phyloP scores from a whole-genome alignment of 306 rosid genomes.

The Clitoria ternatea region DNA sequence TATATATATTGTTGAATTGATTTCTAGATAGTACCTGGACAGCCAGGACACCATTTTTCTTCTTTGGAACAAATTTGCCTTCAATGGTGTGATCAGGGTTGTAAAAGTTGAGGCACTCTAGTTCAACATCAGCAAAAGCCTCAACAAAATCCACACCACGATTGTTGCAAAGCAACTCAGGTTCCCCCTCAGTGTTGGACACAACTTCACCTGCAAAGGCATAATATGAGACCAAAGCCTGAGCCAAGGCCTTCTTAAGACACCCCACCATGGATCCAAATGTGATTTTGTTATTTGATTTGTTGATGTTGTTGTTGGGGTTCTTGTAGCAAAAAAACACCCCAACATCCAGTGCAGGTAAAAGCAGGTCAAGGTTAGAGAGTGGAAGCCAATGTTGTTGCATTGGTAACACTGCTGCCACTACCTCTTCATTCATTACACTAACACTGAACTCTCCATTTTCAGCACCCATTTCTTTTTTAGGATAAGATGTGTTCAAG shows the following conservation, averaged over 20 bases:
- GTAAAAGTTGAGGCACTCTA: constrained; percentile 45
- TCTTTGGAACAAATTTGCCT: constrained; percentile 59
- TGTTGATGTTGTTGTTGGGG: background rate
- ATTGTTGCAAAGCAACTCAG: constrained; percentile 69
- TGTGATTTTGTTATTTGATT: background rate
- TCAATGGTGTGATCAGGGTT: constrained; percentile 55
- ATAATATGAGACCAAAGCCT: constrained; percentile 46
- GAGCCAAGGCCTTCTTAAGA: constrained; percentile 52
- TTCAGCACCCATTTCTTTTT: constrained; percentile 1
- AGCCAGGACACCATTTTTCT: constrained; percentile 61
- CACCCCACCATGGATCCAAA: constrained; percentile 33
- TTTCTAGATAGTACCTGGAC: constrained; percentile 71
- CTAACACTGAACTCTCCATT: constrained; percentile 29
- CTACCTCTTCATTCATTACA: constrained; percentile 44
- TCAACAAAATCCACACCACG: constrained; percentile 77
- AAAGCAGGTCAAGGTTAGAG: constrained; percentile 72
- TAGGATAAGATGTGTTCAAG: background rate
- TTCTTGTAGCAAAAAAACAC: constrained; percentile 66
- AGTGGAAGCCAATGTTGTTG: constrained; percentile 71
- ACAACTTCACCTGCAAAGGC: constrained; percentile 68
- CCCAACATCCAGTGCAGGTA: constrained; percentile 59
- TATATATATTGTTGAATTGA: no score
- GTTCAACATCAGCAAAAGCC: constrained; percentile 58
- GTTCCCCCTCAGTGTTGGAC: constrained; percentile 45
- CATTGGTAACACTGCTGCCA: constrained; percentile 55